Base-by-base conservation (phyloP, 176 grass and related monocot species). In the Bolboschoenus planiculmis region DNA sequence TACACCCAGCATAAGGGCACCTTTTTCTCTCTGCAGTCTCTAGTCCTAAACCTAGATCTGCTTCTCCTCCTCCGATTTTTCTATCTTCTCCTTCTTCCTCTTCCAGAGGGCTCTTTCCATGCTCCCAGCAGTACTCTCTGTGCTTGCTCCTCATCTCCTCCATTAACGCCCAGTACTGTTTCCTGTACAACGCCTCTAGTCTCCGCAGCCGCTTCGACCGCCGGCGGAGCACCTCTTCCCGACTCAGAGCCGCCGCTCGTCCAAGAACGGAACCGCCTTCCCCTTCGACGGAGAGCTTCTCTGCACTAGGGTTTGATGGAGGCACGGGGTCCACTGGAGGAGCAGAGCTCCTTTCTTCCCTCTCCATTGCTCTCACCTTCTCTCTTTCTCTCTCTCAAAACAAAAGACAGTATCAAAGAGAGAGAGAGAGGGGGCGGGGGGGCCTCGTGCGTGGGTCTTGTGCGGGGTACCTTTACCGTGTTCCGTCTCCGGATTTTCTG, bases 181-280 rank as follows among this genome's bases (percentile, higher is more conserved):
- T 77, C 55, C 87, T 79, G 79, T 98, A 95, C 24, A 87, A 24
- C 40, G 33, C 79, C 18, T 44, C 81, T 23, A 97, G 86, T 20
- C 85, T 87, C 15, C 55, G 78, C 6, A 88, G 44, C 2, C 90
- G 87, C 5, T 89, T 88, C 7, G 66, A 59, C 0, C 92, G 86
- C 24, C 90, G 89, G 18, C 95, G 95, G 11, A 95, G 87, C 14
- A 98, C 89, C 84, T 98, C 95, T 82, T 93, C 95, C 26, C 89
- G 84, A 34, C 92, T 90, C 64, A 98, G 92, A 9, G 89, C 87
- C 87, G 90, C 88, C 34, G 83, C 90, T 14, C 10, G 9, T 1
- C 58, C 34, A 0, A 61, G 70, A n/a, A 3, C 51, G 73, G 85
- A 35, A 24, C 68, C 64, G 80, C 78, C 84, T 87, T 85, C 83